phyloP scores from a whole-genome alignment of 345 rosid genomes.

The Acer campestre region DNA sequence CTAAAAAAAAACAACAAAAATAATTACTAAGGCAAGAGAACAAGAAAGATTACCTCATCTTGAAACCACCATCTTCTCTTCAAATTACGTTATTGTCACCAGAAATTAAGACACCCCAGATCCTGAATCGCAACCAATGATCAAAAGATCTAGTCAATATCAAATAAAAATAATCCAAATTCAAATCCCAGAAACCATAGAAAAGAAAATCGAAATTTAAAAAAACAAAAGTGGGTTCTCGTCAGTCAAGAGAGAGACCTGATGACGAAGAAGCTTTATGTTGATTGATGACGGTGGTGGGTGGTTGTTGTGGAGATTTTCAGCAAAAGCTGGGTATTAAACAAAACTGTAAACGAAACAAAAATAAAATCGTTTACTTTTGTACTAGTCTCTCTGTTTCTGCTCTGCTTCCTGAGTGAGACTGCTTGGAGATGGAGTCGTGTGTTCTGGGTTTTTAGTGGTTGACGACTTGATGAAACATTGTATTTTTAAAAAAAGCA shows the following conservation, averaged over 20 bases:
- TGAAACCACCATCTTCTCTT: constrained; percentile 10
- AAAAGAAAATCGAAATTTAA: neutral
- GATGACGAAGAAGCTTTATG: neutral
- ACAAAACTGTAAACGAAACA: neutral
- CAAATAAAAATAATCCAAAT: neutral
- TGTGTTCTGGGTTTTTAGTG: neutral
- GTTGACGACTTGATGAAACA: neutral
- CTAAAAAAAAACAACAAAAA: neutral
- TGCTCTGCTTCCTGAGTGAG: neutral
- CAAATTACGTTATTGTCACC: constrained; percentile 1
- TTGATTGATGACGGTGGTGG: neutral
- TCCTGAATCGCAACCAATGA: constrained; percentile 18
- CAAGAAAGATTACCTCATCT: constrained; percentile 16
- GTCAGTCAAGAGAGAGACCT: constrained; percentile 1
- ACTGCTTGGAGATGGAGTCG: neutral
- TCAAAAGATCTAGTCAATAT: constrained; percentile 16
- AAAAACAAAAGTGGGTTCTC: neutral
- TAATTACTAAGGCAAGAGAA: constrained; percentile 1
- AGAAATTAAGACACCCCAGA: constrained; percentile 26
- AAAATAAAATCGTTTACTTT: neutral
- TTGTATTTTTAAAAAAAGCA: neutral
- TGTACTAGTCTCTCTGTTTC: neutral
- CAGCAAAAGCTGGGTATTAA: constrained; percentile 2
- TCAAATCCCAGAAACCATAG: constrained; percentile 2
- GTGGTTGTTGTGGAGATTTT: neutral